Percentiles rank a stretch among this genome's conserved stretches.
These are phyloP conservation scores for Azolla pinnata DNA, from an alignment of 75 land plant species.

Conservation along the genomic window DNA sequence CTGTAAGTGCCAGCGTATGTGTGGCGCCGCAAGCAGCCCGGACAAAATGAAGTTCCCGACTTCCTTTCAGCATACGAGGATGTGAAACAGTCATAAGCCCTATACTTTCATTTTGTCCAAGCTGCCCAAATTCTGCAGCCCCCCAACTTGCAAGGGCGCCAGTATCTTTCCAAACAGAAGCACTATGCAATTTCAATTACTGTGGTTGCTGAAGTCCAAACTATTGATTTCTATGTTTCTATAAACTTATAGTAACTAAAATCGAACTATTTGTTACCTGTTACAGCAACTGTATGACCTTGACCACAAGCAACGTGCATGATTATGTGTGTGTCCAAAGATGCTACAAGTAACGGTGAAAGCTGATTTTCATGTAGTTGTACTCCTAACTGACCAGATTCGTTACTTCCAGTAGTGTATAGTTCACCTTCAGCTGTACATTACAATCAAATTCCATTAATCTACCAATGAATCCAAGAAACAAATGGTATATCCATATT, in stretches of 20 bases:
- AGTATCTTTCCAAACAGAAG: slow-evolving; percentile 10
- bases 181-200: not conserved
- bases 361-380: slow-evolving; percentile 13
- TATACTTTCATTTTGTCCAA: slow-evolving; percentile 26
- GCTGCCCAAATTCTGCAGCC: slow-evolving; percentile 39
- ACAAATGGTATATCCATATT: no score
- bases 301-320: slow-evolving; percentile 36
- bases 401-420: slow-evolving; percentile 35
- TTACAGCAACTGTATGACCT: slow-evolving; percentile 33
- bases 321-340: slow-evolving; percentile 23
- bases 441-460: no score
- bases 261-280: slow-evolving; percentile 13
- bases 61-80: slow-evolving; percentile 35
- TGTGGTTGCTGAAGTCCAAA: not conserved
- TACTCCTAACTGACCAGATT: slow-evolving; percentile 32
- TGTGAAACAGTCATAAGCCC: slow-evolving; percentile 18
- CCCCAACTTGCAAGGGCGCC: slow-evolving; percentile 41
- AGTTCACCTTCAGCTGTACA: slow-evolving; percentile 32
- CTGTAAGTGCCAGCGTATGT: slow-evolving; percentile 42
- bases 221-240: not conserved
- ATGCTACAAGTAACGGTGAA: slow-evolving; percentile 21
- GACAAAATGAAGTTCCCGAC: slow-evolving; percentile 35
- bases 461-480: no score
- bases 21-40: slow-evolving; percentile 37
- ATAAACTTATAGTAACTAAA: not conserved